Conservation (phyloP, 176 grass and related monocot genomes). For the Puya raimondii region DNA sequence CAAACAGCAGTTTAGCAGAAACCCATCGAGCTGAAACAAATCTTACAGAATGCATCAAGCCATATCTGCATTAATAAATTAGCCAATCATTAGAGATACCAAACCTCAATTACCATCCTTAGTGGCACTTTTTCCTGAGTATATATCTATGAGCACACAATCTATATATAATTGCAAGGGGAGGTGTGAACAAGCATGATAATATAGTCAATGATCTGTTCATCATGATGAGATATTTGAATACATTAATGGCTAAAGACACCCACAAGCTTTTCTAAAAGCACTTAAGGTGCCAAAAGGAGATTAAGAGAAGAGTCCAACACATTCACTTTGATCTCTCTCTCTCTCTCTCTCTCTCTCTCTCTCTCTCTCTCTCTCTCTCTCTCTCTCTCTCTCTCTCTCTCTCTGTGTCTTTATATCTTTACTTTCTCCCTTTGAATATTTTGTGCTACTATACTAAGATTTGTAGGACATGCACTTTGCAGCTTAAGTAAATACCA, state of each 20-base stretch:
- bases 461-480: not conserved
- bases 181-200: conserved; percentile 1
- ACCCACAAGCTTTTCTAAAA: conserved; percentile 27
- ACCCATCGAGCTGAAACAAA: too few relatives aligned
- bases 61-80: not conserved
- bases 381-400: conserved; percentile 5
- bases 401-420: conserved; percentile 10
- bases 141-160: not conserved
- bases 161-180: conserved; percentile 18
- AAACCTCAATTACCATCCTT: conserved; percentile 1
- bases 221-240: conserved; percentile 8
- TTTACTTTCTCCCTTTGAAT: conserved; percentile 19
- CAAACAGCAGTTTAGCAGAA: too few relatives aligned
- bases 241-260: conserved; percentile 23
- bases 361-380: conserved; percentile 4
- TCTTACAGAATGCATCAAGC: too few relatives aligned
- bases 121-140: not conserved
- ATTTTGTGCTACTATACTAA: not conserved
- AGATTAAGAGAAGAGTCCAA: conserved; percentile 33
- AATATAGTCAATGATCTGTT: conserved; percentile 23
- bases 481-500: too few relatives aligned
- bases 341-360: conserved; percentile 8
- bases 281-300: not conserved
- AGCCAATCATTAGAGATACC: not conserved
- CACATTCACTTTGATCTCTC: conserved; percentile 12